Conservation (phyloP, 1,284 basidiomycete genomes). For the Ceratobasidium sp. region DNA sequence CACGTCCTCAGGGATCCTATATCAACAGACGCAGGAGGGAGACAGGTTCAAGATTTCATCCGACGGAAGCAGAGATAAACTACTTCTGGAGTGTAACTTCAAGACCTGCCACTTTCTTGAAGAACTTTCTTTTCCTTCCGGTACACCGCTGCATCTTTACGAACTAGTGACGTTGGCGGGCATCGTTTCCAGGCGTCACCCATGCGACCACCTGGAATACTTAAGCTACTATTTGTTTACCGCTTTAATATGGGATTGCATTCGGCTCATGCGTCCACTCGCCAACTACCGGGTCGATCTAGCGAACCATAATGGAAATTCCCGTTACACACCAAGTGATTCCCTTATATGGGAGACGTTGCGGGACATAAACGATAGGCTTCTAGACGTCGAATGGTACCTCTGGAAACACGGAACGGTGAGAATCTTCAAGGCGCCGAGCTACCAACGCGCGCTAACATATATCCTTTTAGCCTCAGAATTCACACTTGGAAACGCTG, state of each 20-base stretch:
- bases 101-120: background rate
- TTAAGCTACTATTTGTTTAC: conserved; percentile 6
- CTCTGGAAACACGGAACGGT: no score
- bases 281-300: background rate
- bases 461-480: no score
- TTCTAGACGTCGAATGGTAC: no score
- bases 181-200: background rate
- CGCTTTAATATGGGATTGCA: background rate
- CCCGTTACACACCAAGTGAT: background rate
- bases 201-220: background rate
- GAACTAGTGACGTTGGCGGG: background rate
- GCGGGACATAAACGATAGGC: no score
- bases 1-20: no score
- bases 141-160: background rate
- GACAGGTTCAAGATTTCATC: background rate
- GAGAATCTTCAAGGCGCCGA: no score
- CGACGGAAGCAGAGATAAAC: background rate
- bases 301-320: background rate
- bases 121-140: background rate
- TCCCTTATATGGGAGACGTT: no score
- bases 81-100: background rate
- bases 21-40: background rate
- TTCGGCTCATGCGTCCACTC: background rate
- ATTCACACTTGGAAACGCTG: background rate
- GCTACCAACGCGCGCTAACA: no score